Evolutionary conservation across 345 rosid genomes (phyloP).

Genomic region (Salix exigua): DNA sequence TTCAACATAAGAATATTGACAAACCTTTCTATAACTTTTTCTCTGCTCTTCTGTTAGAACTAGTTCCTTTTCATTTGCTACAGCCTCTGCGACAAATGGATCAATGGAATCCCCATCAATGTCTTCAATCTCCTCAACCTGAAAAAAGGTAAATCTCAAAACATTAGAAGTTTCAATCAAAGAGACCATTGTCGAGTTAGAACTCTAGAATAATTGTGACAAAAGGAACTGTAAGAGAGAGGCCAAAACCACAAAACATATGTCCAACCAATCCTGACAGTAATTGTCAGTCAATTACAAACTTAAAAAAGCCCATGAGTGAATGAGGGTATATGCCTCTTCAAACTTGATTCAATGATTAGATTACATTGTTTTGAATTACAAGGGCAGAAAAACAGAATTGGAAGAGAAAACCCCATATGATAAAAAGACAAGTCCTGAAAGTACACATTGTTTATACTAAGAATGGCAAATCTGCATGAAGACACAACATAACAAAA

Average conservation of each 20-base stretch:
- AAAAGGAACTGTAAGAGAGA: not conserved
- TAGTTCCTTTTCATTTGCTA: slow-evolving; percentile 73
- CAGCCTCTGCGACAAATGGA: slow-evolving; percentile 77
- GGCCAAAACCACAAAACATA: not conserved
- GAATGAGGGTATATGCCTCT: not conserved
- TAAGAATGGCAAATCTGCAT: not conserved
- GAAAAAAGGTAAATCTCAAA: slow-evolving; percentile 16
- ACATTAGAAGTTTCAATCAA: slow-evolving; percentile 1
- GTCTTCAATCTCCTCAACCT: slow-evolving; percentile 99
- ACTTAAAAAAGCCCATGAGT: not conserved
- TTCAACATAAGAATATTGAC: slow-evolving; percentile 10
- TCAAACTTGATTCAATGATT: not conserved
- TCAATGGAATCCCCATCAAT: slow-evolving; percentile 61
- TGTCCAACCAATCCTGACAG: not conserved
- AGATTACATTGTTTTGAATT: not conserved
- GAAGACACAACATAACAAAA: not conserved
- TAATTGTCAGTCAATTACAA: not conserved
- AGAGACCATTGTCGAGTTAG: not conserved
- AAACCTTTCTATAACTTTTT: slow-evolving; percentile 72
- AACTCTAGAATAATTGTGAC: not conserved
- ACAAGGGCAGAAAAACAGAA: not conserved
- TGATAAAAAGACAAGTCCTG: not conserved
- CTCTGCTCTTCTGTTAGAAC: slow-evolving; percentile 77
- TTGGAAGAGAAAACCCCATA: not conserved
- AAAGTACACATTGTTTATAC: not conserved